Percentiles rank a stretch among this genome's conserved stretches.
These are phyloP conservation scores for Paramecium primaurelia DNA, from an alignment of 73 alveolate genomes.

Conservation along the genomic window DNA sequence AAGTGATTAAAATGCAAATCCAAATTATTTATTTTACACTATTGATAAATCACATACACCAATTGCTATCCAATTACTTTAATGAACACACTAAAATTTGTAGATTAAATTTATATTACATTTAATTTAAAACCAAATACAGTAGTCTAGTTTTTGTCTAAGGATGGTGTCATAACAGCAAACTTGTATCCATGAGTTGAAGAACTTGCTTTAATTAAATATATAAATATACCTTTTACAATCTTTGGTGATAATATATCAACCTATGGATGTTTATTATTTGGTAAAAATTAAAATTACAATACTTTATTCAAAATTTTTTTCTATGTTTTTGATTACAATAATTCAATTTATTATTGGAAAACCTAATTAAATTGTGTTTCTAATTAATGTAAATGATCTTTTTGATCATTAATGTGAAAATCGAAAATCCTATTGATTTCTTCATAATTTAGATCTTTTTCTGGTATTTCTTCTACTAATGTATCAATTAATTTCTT, in stretches of 20 bases:
- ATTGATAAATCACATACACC: background rate
- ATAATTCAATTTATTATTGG: background rate
- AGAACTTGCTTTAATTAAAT: background rate
- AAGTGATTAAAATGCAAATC: background rate
- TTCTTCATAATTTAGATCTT: background rate
- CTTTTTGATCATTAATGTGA: background rate
- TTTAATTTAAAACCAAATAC: conserved; percentile 1
- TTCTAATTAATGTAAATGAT: background rate
- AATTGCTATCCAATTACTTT: conserved; percentile 21
- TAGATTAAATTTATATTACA: background rate
- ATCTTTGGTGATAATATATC: background rate
- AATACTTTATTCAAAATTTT: background rate
- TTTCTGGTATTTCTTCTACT: background rate
- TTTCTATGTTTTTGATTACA: background rate
- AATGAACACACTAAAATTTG: background rate
- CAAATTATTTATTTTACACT: background rate
- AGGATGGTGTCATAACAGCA: conserved; percentile 29
- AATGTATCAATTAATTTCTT: background rate
- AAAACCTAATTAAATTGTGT: background rate
- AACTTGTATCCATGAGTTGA: conserved; percentile 13
- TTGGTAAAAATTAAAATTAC: background rate
- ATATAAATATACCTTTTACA: background rate
- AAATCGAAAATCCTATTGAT: background rate
- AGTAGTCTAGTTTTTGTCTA: background rate
- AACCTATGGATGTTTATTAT: background rate